phyloP scores from a whole-genome alignment of 2,329 filamentous ascomycete species.

The Emergomyces orientalis region DNA sequence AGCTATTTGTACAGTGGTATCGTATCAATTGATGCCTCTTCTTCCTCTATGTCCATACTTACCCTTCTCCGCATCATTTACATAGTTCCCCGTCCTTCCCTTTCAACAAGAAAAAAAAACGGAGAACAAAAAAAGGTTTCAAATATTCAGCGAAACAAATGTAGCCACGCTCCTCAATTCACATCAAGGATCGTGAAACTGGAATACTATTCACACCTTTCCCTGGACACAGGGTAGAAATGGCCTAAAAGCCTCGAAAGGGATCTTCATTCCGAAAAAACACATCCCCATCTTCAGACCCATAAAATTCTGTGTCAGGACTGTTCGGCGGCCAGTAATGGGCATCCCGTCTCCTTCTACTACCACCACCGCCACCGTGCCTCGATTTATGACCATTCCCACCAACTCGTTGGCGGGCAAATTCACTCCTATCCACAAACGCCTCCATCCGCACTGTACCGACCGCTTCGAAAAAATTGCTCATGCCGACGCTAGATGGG shows the following conservation, averaged over 20 bases:
- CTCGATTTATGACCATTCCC: conserved; percentile 11
- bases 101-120: not conserved
- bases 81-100: not conserved
- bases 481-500: conserved; percentile 37
- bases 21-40: not conserved
- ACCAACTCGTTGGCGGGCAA: conserved; percentile 19
- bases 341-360: conserved; percentile 22
- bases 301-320: conserved; percentile 28
- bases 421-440: conserved; percentile 58
- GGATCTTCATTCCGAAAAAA: conserved; percentile 37
- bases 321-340: conserved; percentile 28
- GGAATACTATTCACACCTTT: not conserved
- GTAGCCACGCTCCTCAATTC: not conserved
- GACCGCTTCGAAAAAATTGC: conserved; percentile 72
- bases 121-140: not conserved
- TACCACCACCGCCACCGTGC: conserved; percentile 15
- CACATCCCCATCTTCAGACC: conserved; percentile 30
- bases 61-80: not conserved
- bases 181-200: not conserved
- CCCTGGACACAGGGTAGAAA: not conserved
- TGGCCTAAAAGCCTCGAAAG: conserved; percentile 36
- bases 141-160: not conserved
- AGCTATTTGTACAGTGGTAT: conserved; percentile 5
- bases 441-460: conserved; percentile 96
- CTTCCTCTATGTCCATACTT: conserved; percentile 1